Base-by-base conservation (phyloP, 208 protist genomes). In the Leishmania amazonensis region DNA sequence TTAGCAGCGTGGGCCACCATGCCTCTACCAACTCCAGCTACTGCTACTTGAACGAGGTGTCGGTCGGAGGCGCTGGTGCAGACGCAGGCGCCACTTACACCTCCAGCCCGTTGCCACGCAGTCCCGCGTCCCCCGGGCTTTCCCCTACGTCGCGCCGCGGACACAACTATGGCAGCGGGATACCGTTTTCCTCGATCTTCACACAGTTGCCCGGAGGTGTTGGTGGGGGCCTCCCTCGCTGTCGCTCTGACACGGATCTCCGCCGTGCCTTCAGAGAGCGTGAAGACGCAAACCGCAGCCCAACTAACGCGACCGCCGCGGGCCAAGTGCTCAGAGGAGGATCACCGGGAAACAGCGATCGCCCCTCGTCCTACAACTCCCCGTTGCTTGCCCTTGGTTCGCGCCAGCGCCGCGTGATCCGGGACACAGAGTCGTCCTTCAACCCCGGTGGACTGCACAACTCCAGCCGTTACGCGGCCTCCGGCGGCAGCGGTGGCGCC, bases 241-340 rank as follows among this genome's bases (percentile, higher is more conserved):
- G 24, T 64, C 77, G 85, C 4, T 88, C 85, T 8, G 81, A 85
- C 57, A 51, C 76, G 45, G 85, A 85, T 74, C 81, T 85, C 31
- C 74, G 64, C 62, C 70, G 75, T 42, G 9, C 81, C 75, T 85
- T 85, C 75, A 47, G 67, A 31, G 85, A 85, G 17, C 77, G 67
- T 21, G 79, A 76, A 9, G 47, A 53, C 31, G 64, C 45, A 51
- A 60, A 11, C 42, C 28, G 42, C 49, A 64, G 40, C 42, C 67
- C 73, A 42, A 19, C 75, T 15, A 1, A 9, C 15, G 11, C 65
- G 31, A 57, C 45, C 6, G 49, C 42, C 28, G 58, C 38, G 21
- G 72, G 64, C 7, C 78, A 47, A 17, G 42, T 72, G 78, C 64
- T 64, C 64, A 62, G 54, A 24, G 49, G 45, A 35, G 45, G 47